These are phyloP conservation scores for Paramecium sonneborni DNA, from an alignment of 73 alveolate genomes.

Conservation along the genomic window DNA sequence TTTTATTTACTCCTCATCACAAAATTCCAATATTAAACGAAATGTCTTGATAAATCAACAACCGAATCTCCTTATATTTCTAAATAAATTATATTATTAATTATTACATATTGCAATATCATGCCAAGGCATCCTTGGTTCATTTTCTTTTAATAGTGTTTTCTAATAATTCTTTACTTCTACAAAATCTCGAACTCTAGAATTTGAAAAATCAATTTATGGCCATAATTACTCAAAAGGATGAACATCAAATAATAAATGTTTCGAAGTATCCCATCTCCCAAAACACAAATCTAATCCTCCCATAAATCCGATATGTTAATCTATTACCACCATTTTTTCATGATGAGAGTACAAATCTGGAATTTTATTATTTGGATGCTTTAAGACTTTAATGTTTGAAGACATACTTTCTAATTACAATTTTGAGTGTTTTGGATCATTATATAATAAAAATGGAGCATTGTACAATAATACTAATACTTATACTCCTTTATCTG, in stretches of 20 bases:
- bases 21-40: conserved; percentile 94
- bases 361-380: conserved; percentile 76
- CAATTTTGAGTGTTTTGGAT: conserved; percentile 81
- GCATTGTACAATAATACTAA: conserved; percentile 82
- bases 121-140: conserved; percentile 96
- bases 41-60: conserved; percentile 92
- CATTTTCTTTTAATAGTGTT: conserved; percentile 77
- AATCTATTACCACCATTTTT: conserved; percentile 93
- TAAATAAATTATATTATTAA: not conserved
- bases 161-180: conserved; percentile 75
- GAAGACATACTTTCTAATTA: conserved; percentile 77
- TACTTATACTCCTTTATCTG: conserved; percentile 91
- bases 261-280: conserved; percentile 88
- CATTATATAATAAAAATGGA: conserved; percentile 75
- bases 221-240: conserved; percentile 70
- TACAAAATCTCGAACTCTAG: conserved; percentile 79
- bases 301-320: conserved; percentile 91
- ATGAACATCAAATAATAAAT: conserved; percentile 82
- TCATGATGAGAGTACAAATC: conserved; percentile 96
- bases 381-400: conserved; percentile 90
- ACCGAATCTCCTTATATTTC: conserved; percentile 91
- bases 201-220: conserved; percentile 89
- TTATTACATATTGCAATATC: conserved; percentile 79
- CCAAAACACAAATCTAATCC: conserved; percentile 97
- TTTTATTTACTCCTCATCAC: conserved; percentile 75